These are phyloP conservation scores for Peronospora belbahrii DNA, from an alignment of 352 stramenopile genomes.

Conservation along the genomic window DNA sequence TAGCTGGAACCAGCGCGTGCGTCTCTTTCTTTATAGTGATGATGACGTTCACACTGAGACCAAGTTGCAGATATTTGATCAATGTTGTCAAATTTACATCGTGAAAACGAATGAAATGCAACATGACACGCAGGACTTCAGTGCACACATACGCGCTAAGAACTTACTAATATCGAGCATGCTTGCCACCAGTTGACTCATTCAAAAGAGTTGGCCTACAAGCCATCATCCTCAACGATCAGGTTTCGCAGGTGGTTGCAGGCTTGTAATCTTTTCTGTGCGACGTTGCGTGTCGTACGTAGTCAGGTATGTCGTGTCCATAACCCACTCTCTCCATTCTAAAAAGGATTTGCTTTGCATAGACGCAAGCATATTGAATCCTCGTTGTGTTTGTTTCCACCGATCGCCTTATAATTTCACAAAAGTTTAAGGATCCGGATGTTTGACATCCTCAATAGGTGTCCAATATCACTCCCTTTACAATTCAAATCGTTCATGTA, in stretches of 20 bases:
- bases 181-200: not conserved
- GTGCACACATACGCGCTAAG: no score
- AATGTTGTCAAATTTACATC: not conserved
- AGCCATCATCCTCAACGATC: not conserved
- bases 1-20: not conserved
- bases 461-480: not conserved
- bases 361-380: no score
- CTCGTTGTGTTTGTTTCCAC: not conserved
- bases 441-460: no score
- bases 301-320: no score
- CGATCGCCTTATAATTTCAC: no score
- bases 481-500: not conserved
- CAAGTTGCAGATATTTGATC: no score
- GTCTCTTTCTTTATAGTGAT: not conserved
- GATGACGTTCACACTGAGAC: not conserved
- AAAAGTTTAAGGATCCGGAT: no score
- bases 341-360: no score
- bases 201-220: not conserved
- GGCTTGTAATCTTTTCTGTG: not conserved
- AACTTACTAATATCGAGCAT: no score
- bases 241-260: not conserved
- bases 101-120: no score
- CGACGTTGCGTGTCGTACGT: not conserved
- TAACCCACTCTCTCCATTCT: no score
- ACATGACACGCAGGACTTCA: no score